phyloP scores from a whole-genome alignment of 108 stramenopile species.

The Pelagomonas calceolata region DNA sequence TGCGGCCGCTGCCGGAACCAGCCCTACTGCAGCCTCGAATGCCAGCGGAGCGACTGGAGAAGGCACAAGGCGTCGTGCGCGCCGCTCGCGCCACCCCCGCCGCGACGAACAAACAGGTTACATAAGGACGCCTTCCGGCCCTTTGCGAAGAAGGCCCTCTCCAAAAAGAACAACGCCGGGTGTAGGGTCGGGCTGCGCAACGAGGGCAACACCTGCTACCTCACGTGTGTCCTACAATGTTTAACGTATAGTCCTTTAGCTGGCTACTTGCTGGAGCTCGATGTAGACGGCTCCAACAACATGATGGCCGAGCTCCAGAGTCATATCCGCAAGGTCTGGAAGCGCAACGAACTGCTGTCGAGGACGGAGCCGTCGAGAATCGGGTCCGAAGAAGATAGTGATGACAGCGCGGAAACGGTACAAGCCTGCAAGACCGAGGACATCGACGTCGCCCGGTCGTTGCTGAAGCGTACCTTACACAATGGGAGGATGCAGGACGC shows the following conservation, averaged over 20 bases:
- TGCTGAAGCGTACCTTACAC: slow-evolving; percentile 46
- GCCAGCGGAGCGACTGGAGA: not conserved
- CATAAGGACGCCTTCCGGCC: not conserved
- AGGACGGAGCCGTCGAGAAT: not conserved
- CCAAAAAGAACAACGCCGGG: too few species aligned
- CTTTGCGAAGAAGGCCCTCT: not conserved
- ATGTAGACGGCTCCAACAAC: not conserved
- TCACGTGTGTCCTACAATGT: not conserved
- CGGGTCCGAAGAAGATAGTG: not conserved
- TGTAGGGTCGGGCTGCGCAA: not conserved
- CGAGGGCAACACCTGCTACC: slow-evolving; percentile 11
- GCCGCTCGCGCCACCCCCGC: too few species aligned
- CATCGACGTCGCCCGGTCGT: not conserved
- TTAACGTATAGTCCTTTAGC: not conserved
- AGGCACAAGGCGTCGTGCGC: not conserved
- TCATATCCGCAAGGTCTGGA: not conserved
- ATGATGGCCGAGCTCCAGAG: not conserved
- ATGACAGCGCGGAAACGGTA: too few species aligned
- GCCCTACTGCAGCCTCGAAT: too few species aligned
- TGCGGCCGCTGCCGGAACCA: too few species aligned
- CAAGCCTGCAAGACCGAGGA: too few species aligned
- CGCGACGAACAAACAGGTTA: too few species aligned
- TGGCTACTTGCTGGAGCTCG: not conserved
- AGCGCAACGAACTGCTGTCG: not conserved
- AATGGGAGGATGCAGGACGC: slow-evolving; percentile 36